Conservation (phyloP, 2,329 filamentous ascomycete species). For the Orbilia blumenaviensis region DNA sequence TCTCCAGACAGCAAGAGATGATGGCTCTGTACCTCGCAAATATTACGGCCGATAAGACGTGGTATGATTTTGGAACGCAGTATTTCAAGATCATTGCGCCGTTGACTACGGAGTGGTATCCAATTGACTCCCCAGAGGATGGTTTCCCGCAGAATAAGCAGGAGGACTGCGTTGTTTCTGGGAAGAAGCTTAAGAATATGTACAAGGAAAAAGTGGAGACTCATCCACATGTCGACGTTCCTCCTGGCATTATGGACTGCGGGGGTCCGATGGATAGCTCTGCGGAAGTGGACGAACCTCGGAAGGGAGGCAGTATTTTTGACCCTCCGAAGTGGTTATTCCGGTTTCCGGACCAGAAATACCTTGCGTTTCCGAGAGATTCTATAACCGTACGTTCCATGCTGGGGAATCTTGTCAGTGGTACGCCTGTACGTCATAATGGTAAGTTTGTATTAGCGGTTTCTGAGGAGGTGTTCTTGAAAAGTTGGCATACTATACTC, state of each 20-base stretch:
- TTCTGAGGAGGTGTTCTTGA: slow-evolving; percentile 10
- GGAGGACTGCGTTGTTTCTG: neutral
- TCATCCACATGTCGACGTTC: neutral
- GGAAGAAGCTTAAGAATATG: neutral
- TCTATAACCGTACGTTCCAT: neutral
- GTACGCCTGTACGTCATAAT: neutral
- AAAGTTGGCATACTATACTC: neutral
- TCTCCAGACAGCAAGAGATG: slow-evolving; percentile 18
- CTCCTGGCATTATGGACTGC: slow-evolving; percentile 37
- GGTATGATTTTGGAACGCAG: slow-evolving; percentile 9
- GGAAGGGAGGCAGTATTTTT: neutral
- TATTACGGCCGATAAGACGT: neutral
- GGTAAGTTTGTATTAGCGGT: neutral
- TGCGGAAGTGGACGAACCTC: slow-evolving; percentile 6
- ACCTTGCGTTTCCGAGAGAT: neutral
- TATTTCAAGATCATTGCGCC: slow-evolving; percentile 19
- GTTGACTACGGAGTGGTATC: slow-evolving; percentile 35
- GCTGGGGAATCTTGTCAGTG: neutral
- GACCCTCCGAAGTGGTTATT: neutral
- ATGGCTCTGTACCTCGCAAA: neutral
- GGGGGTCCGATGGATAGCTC: slow-evolving; percentile 24
- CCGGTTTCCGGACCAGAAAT: neutral
- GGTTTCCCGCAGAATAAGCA: neutral
- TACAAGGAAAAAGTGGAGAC: slow-evolving; percentile 7
- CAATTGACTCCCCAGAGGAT: neutral